Evolutionary conservation across 768 basidiomycete genomes (phyloP).

Genomic region (Fistulinella prunicolor): DNA sequence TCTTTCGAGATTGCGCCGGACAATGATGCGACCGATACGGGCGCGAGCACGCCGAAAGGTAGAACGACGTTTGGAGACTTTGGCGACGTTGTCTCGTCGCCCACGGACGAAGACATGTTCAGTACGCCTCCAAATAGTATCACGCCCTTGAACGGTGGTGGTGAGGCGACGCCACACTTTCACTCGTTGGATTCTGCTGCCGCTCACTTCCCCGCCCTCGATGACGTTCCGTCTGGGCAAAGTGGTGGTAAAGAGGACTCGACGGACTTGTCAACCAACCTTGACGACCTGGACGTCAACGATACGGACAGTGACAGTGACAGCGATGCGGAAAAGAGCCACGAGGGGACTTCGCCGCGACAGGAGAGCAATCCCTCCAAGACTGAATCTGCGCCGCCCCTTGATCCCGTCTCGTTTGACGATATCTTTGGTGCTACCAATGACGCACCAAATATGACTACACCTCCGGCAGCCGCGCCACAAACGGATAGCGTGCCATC

Average conservation of each 20-base stretch:
- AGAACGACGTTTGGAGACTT: slow-evolving; percentile 12
- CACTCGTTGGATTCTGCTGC: slow-evolving; percentile 27
- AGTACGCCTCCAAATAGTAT: slow-evolving; percentile 55
- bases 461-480: slow-evolving; percentile 15
- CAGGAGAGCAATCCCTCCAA: slow-evolving; percentile 19
- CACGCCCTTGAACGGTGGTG: slow-evolving; percentile 21
- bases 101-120: slow-evolving; percentile 52
- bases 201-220: slow-evolving; percentile 39
- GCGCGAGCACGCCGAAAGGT: slow-evolving; percentile 20
- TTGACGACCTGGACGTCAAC: slow-evolving; percentile 57
- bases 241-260: slow-evolving; percentile 35
- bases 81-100: slow-evolving; percentile 24
- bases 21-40: slow-evolving; percentile 19
- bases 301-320: slow-evolving; percentile 55
- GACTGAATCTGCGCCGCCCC: slow-evolving; percentile 6
- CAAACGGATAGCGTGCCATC: slow-evolving; percentile 19
- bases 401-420: slow-evolving; percentile 44
- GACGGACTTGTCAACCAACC: slow-evolving; percentile 51
- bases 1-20: slow-evolving; percentile 18
- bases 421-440: slow-evolving; percentile 48
- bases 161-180: slow-evolving; percentile 14
- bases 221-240: slow-evolving; percentile 23
- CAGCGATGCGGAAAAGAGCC: slow-evolving; percentile 43
- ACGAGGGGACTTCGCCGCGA: slow-evolving; percentile 23
- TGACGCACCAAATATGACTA: slow-evolving; percentile 21